Conservation (phyloP, 2,329 filamentous ascomycete genomes). For the Sclerotinia minor region DNA sequence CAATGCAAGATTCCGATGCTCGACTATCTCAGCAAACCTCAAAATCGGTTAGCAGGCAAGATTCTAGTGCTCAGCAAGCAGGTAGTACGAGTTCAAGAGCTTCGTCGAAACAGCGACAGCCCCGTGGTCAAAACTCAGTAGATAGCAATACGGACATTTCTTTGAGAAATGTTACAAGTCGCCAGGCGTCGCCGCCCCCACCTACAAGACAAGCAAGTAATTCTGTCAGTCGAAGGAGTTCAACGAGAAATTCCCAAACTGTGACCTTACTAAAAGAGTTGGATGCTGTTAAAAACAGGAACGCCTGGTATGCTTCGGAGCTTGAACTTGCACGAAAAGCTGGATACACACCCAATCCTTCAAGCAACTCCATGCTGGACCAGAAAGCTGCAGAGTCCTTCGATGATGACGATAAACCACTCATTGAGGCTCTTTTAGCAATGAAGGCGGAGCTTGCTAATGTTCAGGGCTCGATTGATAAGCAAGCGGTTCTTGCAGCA, state of each 20-base stretch:
- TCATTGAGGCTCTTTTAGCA: constrained; percentile 87
- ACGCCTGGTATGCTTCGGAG: constrained; percentile 97
- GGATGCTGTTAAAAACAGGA: constrained; percentile 78
- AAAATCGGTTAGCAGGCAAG: constrained; percentile 38
- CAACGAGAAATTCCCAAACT: constrained; percentile 57
- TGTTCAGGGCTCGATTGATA: constrained; percentile 86
- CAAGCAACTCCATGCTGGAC: constrained; percentile 72
- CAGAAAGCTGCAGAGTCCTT: constrained; percentile 76
- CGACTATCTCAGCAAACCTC: constrained; percentile 45
- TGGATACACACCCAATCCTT: constrained; percentile 75
- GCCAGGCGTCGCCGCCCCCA: constrained; percentile 59
- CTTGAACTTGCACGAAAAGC: constrained; percentile 87
- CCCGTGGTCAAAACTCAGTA: constrained; percentile 63
- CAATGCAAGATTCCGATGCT: constrained; percentile 33
- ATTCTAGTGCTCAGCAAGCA: constrained; percentile 36
- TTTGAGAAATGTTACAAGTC: constrained; percentile 46
- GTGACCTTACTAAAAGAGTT: constrained; percentile 82
- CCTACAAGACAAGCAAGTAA: constrained; percentile 58
- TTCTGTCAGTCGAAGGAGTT: constrained; percentile 60
- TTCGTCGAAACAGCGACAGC: constrained; percentile 54
- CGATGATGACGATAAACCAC: constrained; percentile 84
- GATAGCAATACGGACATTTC: constrained; percentile 64
- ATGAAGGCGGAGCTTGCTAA: constrained; percentile 89
- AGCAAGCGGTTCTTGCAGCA: constrained; percentile 81
- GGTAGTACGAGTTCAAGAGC: constrained; percentile 42